Base-by-base conservation (phyloP, 169 alveolate species). In the Eimeria acervulina region DNA sequence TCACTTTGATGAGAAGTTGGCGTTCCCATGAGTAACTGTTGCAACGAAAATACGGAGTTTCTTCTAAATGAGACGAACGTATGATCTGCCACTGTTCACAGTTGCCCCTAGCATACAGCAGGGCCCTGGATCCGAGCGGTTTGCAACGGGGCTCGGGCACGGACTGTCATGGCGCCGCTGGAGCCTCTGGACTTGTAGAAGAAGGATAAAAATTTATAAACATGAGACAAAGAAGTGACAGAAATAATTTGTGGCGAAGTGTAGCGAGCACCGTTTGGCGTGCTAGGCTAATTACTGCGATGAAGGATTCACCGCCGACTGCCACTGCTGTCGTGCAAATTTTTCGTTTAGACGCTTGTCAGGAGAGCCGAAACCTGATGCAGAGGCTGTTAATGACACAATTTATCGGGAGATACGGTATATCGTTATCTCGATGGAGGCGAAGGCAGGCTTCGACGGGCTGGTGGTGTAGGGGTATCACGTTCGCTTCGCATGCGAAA, bases 401-500 rank as follows among this genome's bases (percentile, higher is more conserved):
- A 15, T 21, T 21, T 21, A 21, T n/a, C n/a, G n/a, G n/a, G n/a
- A n/a, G n/a, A n/a, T n/a, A n/a, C n/a, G n/a, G n/a, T n/a, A n/a
- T n/a, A n/a, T n/a, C n/a, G n/a, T n/a, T n/a, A n/a, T n/a, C n/a
- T n/a, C 68, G 68, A 12, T 59, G n/a, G 0, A n/a, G 19, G 21
- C 19, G 28, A 12, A 12, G 28, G 1, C 68, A 1, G 26, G 0
- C 38, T 5, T n/a, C 23, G 15, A 28, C 31, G 98, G 98, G 98
- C 98, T 94, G 97, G 95, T 97, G 98, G 98, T 97, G 98, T 97
- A 97, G 98, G 95, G 98, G 98, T 97, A 97, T 97, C 98, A 97
- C 97, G 97, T 97, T 95, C 97, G 98, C 96, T 97, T 97, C 97
- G 98, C 98, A 97, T 97, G 96, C 98, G 97, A 95, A 96, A 96